Conservation (phyloP, 1,284 basidiomycete genomes). For the Ceratorhiza oryzae-sativae region DNA sequence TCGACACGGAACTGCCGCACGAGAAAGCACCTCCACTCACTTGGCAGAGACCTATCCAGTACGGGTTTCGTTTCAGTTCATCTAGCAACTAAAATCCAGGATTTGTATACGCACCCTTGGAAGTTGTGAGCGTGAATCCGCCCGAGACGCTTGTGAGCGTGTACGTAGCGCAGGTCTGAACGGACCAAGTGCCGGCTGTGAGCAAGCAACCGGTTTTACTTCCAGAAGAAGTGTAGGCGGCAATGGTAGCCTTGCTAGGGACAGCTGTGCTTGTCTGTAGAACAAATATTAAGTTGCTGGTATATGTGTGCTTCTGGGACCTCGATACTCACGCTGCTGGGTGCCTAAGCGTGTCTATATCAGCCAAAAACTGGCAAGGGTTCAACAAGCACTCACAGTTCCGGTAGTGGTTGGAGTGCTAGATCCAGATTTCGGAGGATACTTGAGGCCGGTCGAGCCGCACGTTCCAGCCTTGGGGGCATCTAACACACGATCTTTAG, state of each 20-base stretch:
- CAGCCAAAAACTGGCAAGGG: background rate
- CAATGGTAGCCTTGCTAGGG: conserved; percentile 33
- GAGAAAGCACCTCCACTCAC: conserved; percentile 42
- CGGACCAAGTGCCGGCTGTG: conserved; percentile 44
- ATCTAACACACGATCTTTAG: too few relatives aligned
- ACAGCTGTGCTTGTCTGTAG: conserved; percentile 29
- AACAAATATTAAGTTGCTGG: background rate
- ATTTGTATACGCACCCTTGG: conserved; percentile 41
- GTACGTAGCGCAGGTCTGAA: conserved; percentile 38
- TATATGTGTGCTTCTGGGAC: background rate
- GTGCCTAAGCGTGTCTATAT: background rate
- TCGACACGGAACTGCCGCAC: conserved; percentile 42
- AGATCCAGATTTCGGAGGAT: conserved; percentile 63
- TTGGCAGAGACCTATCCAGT: conserved; percentile 43
- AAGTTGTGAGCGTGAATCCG: conserved; percentile 44
- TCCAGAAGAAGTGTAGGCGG: conserved; percentile 30
- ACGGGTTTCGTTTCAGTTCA: background rate
- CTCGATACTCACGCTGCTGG: background rate
- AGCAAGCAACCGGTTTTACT: conserved; percentile 45
- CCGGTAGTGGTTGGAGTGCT: conserved; percentile 32
- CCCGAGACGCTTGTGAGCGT: conserved; percentile 27
- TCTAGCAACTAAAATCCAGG: background rate
- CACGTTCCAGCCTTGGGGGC: conserved; percentile 62
- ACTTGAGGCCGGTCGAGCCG: conserved; percentile 65
- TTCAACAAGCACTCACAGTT: background rate